phyloP scores from a whole-genome alignment of 345 rosid species.

The Bruguiera sexangula region DNA sequence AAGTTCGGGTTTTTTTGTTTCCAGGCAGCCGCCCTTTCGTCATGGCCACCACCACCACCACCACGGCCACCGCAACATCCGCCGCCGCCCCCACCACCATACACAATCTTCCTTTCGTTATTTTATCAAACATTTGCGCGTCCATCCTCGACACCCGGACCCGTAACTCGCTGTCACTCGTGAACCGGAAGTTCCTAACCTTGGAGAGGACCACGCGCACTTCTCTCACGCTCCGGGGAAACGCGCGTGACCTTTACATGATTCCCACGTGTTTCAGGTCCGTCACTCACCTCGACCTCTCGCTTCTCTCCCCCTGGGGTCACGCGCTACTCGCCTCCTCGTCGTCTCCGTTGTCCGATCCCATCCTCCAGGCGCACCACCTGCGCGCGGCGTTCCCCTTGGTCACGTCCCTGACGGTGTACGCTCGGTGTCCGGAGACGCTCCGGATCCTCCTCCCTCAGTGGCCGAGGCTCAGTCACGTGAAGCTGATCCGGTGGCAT shows the following conservation, averaged over 20 bases:
- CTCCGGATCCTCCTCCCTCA: slow-evolving; percentile 53
- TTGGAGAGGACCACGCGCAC: slow-evolving; percentile 75
- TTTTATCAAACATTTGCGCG: slow-evolving; percentile 50
- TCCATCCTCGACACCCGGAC: slow-evolving; percentile 57
- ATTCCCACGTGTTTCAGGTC: slow-evolving; percentile 67
- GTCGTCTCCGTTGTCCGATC: slow-evolving; percentile 29
- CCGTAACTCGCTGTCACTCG: slow-evolving; percentile 77
- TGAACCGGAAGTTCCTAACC: slow-evolving; percentile 55
- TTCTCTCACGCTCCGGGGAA: slow-evolving; percentile 83
- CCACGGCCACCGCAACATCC: not conserved
- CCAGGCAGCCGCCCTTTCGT: no score
- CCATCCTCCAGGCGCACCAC: slow-evolving; percentile 46
- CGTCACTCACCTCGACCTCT: slow-evolving; percentile 68
- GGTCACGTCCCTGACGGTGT: slow-evolving; percentile 45
- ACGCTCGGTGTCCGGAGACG: slow-evolving; percentile 52
- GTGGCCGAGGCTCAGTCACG: slow-evolving; percentile 55
- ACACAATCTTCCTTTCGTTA: slow-evolving; percentile 67
- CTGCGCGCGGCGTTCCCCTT: slow-evolving; percentile 55
- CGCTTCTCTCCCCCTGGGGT: slow-evolving; percentile 92
- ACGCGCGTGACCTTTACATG: slow-evolving; percentile 53
- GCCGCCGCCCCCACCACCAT: slow-evolving; percentile 22
- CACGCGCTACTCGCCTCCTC: slow-evolving; percentile 40
- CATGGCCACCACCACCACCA: no score
- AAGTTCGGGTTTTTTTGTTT: no score
- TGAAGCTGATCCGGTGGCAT: slow-evolving; percentile 88